Base-by-base conservation (phyloP, 2,329 filamentous ascomycete genomes). In the Cryphonectria parasitica region DNA sequence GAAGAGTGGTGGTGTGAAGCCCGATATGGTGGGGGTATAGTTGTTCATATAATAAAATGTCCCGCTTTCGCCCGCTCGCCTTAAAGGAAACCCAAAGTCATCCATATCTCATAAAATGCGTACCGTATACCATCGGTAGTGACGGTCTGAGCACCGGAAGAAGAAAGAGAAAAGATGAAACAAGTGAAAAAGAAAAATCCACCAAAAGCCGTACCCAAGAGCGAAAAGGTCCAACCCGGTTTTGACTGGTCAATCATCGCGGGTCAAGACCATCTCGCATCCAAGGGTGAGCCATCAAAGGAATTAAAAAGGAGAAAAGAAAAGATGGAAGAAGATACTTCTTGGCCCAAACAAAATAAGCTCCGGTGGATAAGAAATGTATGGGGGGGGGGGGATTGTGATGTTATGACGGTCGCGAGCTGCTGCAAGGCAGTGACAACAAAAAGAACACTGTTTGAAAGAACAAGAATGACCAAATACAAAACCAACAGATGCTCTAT, bases 351-450 rank as follows among this genome's bases (percentile, higher is more conserved):
- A 49, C 10, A 49, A 49, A 49, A 49, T 7, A 10, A 49, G 22
- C 45, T 49, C 8, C 6, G 22, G 22, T 22, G 45, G 45, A 49
- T 8, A n/a, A n/a, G 45, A 22, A 11, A 28, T 56, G 13, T 17
- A 56, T 56, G 52, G n/a, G 52, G 13, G n/a, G 11, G 1, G n/a
- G 2, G 52, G 28, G n/a, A 56, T 25, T 56, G n/a, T 56, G 25
- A 56, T 17, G 8, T 15, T 17, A 56, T 56, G 52, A 56, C 52
- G n/a, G 52, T 25, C 52, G 52, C 4, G 13, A 28, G 52, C 52
- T 10, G 52, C 52, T 56, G 52, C 52, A 56, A 56, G 25, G n/a
- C n/a, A 56, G 31, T 78, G 73, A 19, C 28, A 36, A 7, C 28
- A 36, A 34, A 34, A 60, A 34, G 8, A 31, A 19, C 15, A 36